These are phyloP conservation scores for Chenopodium berlandieri DNA, from an alignment of 148 eudicot genomes.

Conservation along the genomic window DNA sequence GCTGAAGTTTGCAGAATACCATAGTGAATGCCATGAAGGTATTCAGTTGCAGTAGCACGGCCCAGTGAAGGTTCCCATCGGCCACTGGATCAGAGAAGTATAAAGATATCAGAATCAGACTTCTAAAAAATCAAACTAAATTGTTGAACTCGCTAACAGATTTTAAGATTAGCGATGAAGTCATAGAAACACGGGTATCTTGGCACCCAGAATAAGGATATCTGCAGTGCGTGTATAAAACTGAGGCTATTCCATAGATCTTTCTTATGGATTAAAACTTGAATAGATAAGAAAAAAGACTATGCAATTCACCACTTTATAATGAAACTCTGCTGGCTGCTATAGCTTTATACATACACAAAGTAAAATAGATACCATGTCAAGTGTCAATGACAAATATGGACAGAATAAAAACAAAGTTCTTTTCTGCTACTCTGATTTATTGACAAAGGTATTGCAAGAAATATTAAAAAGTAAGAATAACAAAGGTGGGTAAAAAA, in stretches of 20 bases:
- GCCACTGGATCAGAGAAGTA: constrained; percentile 28
- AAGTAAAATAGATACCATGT: not conserved
- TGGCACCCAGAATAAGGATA: not conserved
- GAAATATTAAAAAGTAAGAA: not conserved
- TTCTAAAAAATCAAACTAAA: not conserved
- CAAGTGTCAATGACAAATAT: not conserved
- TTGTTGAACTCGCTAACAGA: not conserved
- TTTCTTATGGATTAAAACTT: not conserved
- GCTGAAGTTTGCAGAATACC: constrained; percentile 40
- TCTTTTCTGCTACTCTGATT: not conserved
- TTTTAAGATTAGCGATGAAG: not conserved
- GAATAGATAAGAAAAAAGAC: not conserved
- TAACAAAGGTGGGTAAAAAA: not conserved
- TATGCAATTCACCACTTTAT: not conserved
- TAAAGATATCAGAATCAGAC: constrained; percentile 18
- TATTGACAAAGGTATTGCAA: not conserved
- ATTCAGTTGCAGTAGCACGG: constrained; percentile 67
- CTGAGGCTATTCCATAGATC: not conserved
- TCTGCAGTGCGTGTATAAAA: not conserved
- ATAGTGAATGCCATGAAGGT: constrained; percentile 55
- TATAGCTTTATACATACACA: not conserved
- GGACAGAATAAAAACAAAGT: not conserved
- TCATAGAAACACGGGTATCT: not conserved
- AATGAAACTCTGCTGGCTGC: not conserved
- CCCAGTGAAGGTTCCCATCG: constrained; percentile 86